Evolutionary conservation across 129 eudicot species (phyloP), one percentile per base, ranked within the genome.

Genomic region (Flaveria trinervia): DNA sequence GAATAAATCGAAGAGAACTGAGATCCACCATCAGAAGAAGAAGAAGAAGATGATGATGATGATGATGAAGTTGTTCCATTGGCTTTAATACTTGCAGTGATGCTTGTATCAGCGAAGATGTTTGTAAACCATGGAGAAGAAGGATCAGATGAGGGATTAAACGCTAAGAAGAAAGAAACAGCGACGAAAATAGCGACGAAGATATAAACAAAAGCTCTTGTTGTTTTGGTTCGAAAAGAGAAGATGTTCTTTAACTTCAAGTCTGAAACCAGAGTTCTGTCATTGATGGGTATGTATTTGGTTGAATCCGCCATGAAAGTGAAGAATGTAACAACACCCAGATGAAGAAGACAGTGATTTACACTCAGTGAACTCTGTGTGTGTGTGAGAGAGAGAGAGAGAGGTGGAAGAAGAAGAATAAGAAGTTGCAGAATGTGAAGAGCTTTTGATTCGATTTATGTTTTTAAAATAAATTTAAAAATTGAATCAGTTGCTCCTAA

Each of bases 41-140:
- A 45, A 33, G 39, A 33, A 33, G 41, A 33, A 30, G 39, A 30
- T 30, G 39, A 33, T 33, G 39, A 33, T 33, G 39, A 33, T 33
- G 39, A 36, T 36, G 41, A 36, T 0, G 71, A 39, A 0, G 84
- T 59, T n/a, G 82, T 45, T 36, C 76, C 39, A 60, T 69, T 77
- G 36, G 80, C 26, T 54, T 59, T 15, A 48, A 64, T 17, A 65
- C 46, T 60, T 26, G 68, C 18, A 72, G 0, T 48, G 33, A 55
- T 18, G 66, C 51, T 16, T 45, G 41, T 68, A 9, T 30, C 16
- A 69, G 84, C 49, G 39, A 87, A 88, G 57, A 89, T 84, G 51
- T 81, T 89, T 7, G 87, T 64, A 74, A 87, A 93, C 92, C 88
- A 88, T 18, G 97, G 89, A 23, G 97, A 85, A 71, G 96, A 81